Evolutionary conservation across 805 yeast species (phyloP).

Genomic region (Metschnikowia bowlesiae): DNA sequence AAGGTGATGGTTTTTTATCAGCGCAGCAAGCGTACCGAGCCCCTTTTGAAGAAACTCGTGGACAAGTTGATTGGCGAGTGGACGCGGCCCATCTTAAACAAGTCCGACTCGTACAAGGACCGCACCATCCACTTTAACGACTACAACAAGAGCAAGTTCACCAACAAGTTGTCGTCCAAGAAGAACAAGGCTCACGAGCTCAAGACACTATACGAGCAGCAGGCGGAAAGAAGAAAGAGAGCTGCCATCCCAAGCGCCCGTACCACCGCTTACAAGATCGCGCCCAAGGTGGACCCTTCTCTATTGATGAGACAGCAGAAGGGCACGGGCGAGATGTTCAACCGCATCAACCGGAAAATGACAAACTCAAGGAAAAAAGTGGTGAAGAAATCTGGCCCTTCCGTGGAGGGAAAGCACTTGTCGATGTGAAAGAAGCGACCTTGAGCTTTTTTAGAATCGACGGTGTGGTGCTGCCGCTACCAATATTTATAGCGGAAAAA

Average conservation of each 20-base stretch:
- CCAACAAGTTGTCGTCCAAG: constrained; percentile 36
- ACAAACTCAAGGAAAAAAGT: constrained; percentile 45
- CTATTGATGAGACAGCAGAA: constrained; percentile 45
- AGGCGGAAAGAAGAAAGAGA: constrained; percentile 86
- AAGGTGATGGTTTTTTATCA: constrained; percentile 92
- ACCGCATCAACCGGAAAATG: constrained; percentile 62
- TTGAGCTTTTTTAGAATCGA: too few relatives aligned
- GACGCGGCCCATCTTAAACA: constrained; percentile 97
- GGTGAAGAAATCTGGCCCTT: constrained; percentile 64
- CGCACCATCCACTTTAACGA: constrained; percentile 64
- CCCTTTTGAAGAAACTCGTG: constrained; percentile 78
- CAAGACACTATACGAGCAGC: constrained; percentile 75
- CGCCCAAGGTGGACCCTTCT: constrained; percentile 70
- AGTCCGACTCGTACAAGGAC: constrained; percentile 91
- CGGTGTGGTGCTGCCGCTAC: too few relatives aligned
- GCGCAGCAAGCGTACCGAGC: constrained; percentile 83
- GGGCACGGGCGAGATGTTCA: constrained; percentile 71
- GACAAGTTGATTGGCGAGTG: constrained; percentile 92
- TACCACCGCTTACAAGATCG: constrained; percentile 82
- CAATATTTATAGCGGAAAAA: too few relatives aligned
- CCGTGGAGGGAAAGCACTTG: constrained; percentile 69
- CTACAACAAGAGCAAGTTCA: constrained; percentile 58
- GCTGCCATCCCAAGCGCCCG: constrained; percentile 95
- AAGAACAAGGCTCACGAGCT: constrained; percentile 31
- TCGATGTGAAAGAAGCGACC: constrained; percentile 25